phyloP scores from a whole-genome alignment of 129 eudicot species.

The Tagetes patula region DNA sequence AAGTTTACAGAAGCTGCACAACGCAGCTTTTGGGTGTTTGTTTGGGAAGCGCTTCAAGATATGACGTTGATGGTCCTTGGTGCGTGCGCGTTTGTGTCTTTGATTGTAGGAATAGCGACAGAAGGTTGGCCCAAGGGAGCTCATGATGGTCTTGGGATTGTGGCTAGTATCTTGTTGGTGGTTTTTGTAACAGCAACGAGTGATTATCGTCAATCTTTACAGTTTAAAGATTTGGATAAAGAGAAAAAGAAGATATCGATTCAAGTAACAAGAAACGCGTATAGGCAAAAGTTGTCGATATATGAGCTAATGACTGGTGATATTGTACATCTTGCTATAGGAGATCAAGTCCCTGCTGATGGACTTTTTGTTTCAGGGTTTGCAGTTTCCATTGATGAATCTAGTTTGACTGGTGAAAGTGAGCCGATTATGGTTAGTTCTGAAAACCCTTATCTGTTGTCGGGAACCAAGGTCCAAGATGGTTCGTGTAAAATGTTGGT shows the following conservation, averaged over 20 bases:
- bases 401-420: conserved; percentile 94
- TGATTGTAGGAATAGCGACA: conserved; percentile 81
- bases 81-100: conserved; percentile 82
- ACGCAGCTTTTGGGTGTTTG: conserved; percentile 82
- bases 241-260: conserved; percentile 87
- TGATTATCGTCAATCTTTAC: conserved; percentile 90
- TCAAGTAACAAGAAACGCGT: conserved; percentile 86
- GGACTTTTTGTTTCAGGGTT: conserved; percentile 93
- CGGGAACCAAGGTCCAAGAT: conserved; percentile 98
- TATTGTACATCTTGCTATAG: conserved; percentile 85
- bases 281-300: conserved; percentile 76
- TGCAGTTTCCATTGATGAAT: conserved; percentile 84
- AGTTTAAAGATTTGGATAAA: conserved; percentile 85
- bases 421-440: conserved; percentile 78
- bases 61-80: conserved; percentile 97
- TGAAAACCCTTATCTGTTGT: conserved; percentile 79
- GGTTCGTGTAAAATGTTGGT: conserved; percentile 95
- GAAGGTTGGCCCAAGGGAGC: conserved; percentile 99
- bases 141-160: conserved; percentile 95
- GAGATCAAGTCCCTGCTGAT: conserved; percentile 99
- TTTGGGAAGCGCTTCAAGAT: conserved; percentile 98
- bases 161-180: conserved; percentile 80
- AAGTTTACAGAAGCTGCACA: conserved; percentile 66
- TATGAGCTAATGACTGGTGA: conserved; percentile 86
- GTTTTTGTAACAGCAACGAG: conserved; percentile 95